These are phyloP conservation scores for Globisporangium canariense DNA, from an alignment of 352 stramenopile species.

Conservation along the genomic window DNA sequence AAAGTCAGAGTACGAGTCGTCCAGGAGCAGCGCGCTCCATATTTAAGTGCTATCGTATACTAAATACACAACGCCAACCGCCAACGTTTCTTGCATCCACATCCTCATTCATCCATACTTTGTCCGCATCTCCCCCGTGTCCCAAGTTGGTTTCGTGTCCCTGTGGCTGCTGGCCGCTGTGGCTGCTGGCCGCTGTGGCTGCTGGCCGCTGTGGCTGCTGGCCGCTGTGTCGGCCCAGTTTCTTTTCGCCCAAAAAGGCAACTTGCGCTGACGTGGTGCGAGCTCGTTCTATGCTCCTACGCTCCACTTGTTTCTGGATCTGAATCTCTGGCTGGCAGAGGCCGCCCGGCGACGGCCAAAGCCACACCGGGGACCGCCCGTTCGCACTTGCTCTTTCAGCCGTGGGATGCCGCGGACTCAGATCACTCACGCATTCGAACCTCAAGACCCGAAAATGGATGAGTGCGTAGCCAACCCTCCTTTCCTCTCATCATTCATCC, in stretches of 20 bases:
- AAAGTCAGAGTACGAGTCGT: slow-evolving; percentile 8
- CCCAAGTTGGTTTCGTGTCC: no score
- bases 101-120: not conserved
- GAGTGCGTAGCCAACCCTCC: not conserved
- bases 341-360: no score
- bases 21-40: slow-evolving; percentile 11
- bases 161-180: not conserved
- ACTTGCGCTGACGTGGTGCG: not conserved
- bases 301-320: not conserved
- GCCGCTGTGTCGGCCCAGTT: no score
- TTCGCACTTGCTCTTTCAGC: not conserved
- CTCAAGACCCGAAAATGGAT: slow-evolving; percentile 4
- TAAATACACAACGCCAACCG: slow-evolving; percentile 8
- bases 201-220: not conserved
- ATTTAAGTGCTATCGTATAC: slow-evolving; percentile 19
- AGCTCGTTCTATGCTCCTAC: no score
- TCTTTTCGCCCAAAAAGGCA: not conserved
- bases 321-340: not conserved
- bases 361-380: no score
- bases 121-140: not conserved
- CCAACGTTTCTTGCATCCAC: not conserved
- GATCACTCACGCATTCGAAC: not conserved
- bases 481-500: not conserved
- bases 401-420: slow-evolving; percentile 2
- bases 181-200: not conserved